Base-by-base conservation (phyloP, 2,329 filamentous ascomycete genomes). In the Whalleya microplaca region DNA sequence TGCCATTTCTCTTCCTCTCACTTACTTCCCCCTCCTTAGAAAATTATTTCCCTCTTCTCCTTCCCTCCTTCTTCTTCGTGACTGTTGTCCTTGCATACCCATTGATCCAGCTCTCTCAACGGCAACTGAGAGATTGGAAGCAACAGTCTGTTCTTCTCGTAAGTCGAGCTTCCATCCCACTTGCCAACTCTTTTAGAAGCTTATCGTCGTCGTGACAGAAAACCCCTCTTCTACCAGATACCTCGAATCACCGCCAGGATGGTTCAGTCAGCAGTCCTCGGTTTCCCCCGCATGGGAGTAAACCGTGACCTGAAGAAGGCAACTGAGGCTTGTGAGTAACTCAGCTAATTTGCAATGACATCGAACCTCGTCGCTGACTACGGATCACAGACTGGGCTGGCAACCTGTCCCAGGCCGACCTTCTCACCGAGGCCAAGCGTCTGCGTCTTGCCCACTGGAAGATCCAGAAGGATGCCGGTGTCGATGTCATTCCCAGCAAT, bases 221-320 rank as follows among this genome's bases (percentile, higher is more conserved):
- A 62, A 63, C 41, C 49, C 45, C 41, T 67, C 43, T 51, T 55
- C 48, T 54, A 48, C 51, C 61, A 64, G 47, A 58, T 64, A 63
- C 45, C 53, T 53, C 53, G 64, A 63, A 64, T 65, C 65, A 73
- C 72, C 72, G 69, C 64, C 75, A 84, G 75, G 62, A 86, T 86
- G 84, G 84, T 86, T 76, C 81, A 85, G 73, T 86, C 84, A 66
- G 81, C 95, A 69, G 85, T 99, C 78, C 89, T 99, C 78, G 95
- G 95, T 82, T 99, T 99, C 87, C 95, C 95, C 78, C 94, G 95
- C 76, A 97, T 98, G 91, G 95, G 95, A 81, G 90, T 86, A 73
- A 91, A 96, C 81, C 92, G 95, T 88, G 95, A 99, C 85, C 88
- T 99, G 77, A 99, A 99, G 90, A 99, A 99, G 88, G 95, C 95